Conservation (phyloP, 2,329 filamentous ascomycete species). For the Colletotrichum gigasporum region DNA sequence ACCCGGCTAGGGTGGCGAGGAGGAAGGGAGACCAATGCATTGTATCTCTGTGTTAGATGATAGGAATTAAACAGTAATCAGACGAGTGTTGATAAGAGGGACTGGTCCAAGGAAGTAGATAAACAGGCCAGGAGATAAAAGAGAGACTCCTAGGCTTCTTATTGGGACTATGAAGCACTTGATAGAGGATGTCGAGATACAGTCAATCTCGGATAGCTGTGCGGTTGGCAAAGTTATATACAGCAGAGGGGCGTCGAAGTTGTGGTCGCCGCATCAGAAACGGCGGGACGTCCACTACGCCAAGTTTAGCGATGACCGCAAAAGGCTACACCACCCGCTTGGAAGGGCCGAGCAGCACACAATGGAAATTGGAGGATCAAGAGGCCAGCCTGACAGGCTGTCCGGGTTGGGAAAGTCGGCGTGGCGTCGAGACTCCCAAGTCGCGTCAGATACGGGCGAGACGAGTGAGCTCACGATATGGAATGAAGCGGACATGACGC, state of each 20-base stretch:
- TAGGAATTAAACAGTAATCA: background rate
- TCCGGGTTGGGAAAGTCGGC: background rate
- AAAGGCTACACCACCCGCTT: background rate
- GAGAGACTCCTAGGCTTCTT: slow-evolving; percentile 2
- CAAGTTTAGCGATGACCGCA: background rate
- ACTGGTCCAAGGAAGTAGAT: background rate
- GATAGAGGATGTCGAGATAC: background rate
- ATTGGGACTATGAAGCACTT: background rate
- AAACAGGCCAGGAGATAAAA: background rate
- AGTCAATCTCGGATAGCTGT: background rate
- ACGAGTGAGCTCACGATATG: background rate
- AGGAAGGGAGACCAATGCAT: slow-evolving; percentile 39
- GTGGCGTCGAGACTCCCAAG: slow-evolving; percentile 4
- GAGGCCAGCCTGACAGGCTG: background rate
- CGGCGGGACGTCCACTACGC: background rate
- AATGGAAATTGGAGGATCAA: slow-evolving; percentile 21
- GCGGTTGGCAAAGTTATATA: slow-evolving; percentile 17
- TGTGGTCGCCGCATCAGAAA: slow-evolving; percentile 5
- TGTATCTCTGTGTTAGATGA: background rate
- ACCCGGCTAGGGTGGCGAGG: slow-evolving; percentile 36
- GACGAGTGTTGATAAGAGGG: background rate
- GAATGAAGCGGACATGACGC: background rate
- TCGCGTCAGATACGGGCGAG: background rate
- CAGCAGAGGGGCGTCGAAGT: slow-evolving; percentile 1
- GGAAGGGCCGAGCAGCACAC: slow-evolving; percentile 16